A percentile compares a stretch with the other conserved stretches of the same genome.
phyloP scores from a whole-genome alignment of 768 basidiomycete genomes.

The Leccinum sublutescens region DNA sequence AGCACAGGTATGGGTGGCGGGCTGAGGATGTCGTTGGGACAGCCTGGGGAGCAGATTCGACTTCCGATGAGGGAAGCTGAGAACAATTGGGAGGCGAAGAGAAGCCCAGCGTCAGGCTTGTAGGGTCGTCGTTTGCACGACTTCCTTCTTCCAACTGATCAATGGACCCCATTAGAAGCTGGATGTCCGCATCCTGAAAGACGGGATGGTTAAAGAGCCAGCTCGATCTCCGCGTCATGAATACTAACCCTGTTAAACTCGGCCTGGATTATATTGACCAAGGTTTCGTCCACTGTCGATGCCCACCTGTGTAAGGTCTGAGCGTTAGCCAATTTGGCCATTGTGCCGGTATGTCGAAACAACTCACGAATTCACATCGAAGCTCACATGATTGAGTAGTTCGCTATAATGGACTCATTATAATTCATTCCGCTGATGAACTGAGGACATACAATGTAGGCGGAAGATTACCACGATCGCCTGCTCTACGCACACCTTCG shows the following conservation, averaged over 20 bases:
- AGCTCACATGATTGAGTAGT: not conserved
- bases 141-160: not conserved
- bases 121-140: not conserved
- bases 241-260: not conserved
- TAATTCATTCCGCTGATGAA: not conserved
- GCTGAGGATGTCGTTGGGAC: not conserved
- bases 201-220: not conserved
- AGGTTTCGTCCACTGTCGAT: not conserved
- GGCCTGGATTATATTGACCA: not conserved
- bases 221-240: not conserved
- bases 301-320: not conserved
- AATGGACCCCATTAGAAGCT: not conserved
- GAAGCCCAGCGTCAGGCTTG: not conserved
- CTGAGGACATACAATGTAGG: not conserved
- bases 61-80: not conserved
- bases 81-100: not conserved
- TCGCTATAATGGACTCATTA: conserved; percentile 4
- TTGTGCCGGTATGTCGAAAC: not conserved
- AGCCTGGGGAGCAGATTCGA: not conserved
- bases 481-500: not conserved
- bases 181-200: not conserved
- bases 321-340: not conserved
- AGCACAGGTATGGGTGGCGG: conserved; percentile 5
- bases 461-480: rapidly evolving
- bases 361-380: conserved; percentile 9